A percentile compares a stretch with the other conserved stretches of the same genome.
phyloP scores from a whole-genome alignment of 176 grass and related monocot species.

The Eleusine coracana region DNA sequence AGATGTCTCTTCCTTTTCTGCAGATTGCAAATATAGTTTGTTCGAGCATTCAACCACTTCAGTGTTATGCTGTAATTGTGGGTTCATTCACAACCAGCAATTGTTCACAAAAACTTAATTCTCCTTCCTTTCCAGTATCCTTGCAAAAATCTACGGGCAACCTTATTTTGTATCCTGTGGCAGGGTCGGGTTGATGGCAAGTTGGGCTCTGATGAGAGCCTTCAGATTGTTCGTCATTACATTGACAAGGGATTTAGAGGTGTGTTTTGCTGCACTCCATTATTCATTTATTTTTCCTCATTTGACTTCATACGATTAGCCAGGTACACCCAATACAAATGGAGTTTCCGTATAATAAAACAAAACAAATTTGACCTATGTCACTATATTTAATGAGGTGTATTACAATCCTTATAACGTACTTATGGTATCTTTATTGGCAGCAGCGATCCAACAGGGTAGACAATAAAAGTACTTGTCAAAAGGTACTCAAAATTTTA shows the following conservation, averaged over 20 bases:
- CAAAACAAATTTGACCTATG: background rate
- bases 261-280: conserved; percentile 14
- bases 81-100: conserved; percentile 16
- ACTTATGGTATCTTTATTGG: too few relatives aligned
- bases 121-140: background rate
- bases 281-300: background rate
- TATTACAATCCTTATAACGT: background rate
- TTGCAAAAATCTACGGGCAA: background rate
- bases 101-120: background rate
- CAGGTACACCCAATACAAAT: background rate
- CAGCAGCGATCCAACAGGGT: too few relatives aligned
- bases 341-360: background rate
- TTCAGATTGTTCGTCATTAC: conserved; percentile 61
- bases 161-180: conserved; percentile 27
- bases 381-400: background rate
- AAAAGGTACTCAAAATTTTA: background rate
- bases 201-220: conserved; percentile 50
- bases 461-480: too few relatives aligned
- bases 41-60: conserved; percentile 88
- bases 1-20: conserved; percentile 37
- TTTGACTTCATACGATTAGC: background rate
- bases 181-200: conserved; percentile 63
- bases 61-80: conserved; percentile 61
- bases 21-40: conserved; percentile 87
- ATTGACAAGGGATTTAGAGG: conserved; percentile 88